Conservation (phyloP, 768 basidiomycete genomes). For the Lentinula boryana region DNA sequence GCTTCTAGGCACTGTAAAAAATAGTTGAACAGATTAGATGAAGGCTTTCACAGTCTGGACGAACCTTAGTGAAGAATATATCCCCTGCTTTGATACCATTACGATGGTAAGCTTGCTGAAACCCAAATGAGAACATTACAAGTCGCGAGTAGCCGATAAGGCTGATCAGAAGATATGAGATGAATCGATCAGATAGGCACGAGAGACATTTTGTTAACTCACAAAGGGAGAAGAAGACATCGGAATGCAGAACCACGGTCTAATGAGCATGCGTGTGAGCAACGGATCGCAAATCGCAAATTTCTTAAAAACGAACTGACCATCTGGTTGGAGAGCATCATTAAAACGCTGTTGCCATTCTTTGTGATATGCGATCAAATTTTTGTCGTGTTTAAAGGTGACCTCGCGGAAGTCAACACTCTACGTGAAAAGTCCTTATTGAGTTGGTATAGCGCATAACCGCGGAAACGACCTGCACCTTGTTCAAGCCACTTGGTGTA, state of each 20-base stretch:
- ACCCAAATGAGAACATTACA: slow-evolving; percentile 84
- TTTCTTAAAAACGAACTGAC: slow-evolving; percentile 23
- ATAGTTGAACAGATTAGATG: background rate
- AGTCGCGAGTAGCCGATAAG: slow-evolving; percentile 72
- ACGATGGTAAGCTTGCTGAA: slow-evolving; percentile 75
- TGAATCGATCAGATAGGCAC: background rate
- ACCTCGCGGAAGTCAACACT: slow-evolving; percentile 62
- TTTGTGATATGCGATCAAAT: slow-evolving; percentile 52
- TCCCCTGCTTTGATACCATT: slow-evolving; percentile 60
- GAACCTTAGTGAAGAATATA: slow-evolving; percentile 63
- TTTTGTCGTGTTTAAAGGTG: slow-evolving; percentile 53
- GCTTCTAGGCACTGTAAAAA: slow-evolving; percentile 56
- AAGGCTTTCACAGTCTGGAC: slow-evolving; percentile 9
- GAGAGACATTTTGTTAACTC: background rate
- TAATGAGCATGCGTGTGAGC: slow-evolving; percentile 17
- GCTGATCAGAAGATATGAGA: slow-evolving; percentile 28
- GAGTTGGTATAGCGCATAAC: background rate
- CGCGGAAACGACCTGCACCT: slow-evolving; percentile 29
- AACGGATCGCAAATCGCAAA: background rate
- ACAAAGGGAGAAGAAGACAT: slow-evolving; percentile 70
- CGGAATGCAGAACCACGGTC: slow-evolving; percentile 59
- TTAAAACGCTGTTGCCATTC: slow-evolving; percentile 61
- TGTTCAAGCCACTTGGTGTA: slow-evolving; percentile 64
- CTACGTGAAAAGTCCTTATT: slow-evolving; percentile 25
- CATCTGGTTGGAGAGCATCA: slow-evolving; percentile 52